Base-by-base conservation (phyloP, 805 yeast species). In the Citeromyces nyonsensis region DNA sequence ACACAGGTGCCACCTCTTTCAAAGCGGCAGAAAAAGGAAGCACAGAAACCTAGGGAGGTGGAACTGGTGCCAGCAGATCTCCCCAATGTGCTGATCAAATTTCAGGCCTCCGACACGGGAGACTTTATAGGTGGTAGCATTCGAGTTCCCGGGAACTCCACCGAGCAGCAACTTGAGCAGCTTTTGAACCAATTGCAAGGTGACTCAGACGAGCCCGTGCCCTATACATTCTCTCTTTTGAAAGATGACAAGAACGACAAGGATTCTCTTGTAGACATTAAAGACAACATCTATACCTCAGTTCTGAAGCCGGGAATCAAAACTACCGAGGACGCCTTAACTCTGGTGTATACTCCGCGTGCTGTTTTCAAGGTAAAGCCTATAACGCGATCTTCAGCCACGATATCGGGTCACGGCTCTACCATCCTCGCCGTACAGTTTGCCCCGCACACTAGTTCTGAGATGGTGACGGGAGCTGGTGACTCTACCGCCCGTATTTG, bases 391-490 rank as follows among this genome's bases (percentile, higher is more conserved):
- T 75, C 94, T 2, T 76, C 85, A 4, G 86, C 94, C 8, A 85
- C 96, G 0, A 88, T 91, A 34, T 71, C 94, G 2, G 98, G 98
- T 5, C 98, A 91, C 50, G 95, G 95, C 1, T 72, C 94, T 2
- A 91, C 97, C 0, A 83, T 91, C 38, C 59, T 91, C 40, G 82
- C 95, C 37, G 79, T 91, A 28, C 86, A 81, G 39, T 91, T 91
- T 64, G 93, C 98, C 2, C 98, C 98, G 22, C 66, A 80, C 45
- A 76, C 86, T 11, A 71, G 88, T 11, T 66, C 86, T 2, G 63
- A 82, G 42, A 73, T 86, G 78, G 91, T 82, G 27, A 80, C 96
- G 0, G 98, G 98, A 25, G 83, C 95, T 5, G 98, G 98, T 29
- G 98, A 91, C 54, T 71, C 78, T 25, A 86, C 97, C 6, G 96